Conservation (phyloP, 2,329 filamentous ascomycete genomes). For the Aaosphaeria arxii region DNA sequence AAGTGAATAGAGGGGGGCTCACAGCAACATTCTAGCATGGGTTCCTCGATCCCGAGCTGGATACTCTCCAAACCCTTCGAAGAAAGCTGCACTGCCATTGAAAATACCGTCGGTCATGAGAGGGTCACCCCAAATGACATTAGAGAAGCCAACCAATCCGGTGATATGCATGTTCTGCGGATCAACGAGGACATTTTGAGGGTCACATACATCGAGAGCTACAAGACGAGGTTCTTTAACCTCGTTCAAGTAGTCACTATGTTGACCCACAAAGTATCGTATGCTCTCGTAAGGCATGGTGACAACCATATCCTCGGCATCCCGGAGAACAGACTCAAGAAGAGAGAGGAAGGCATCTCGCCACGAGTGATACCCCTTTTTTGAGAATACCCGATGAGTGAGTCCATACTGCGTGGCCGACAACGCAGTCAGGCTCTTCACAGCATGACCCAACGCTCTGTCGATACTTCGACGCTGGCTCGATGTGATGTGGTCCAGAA, state of each 20-base stretch:
- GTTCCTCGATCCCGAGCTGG: conserved; percentile 29
- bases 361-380: conserved; percentile 51
- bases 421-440: conserved; percentile 45
- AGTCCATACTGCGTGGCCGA: conserved; percentile 50
- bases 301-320: conserved; percentile 58
- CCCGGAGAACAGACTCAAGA: conserved; percentile 53
- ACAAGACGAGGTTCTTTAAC: conserved; percentile 53
- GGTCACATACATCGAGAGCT: conserved; percentile 47
- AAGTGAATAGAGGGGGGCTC: conserved; percentile 13
- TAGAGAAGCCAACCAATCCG: conserved; percentile 53
- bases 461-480: conserved; percentile 38
- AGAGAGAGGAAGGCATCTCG: conserved; percentile 51
- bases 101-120: conserved; percentile 49
- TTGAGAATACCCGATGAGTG: conserved; percentile 45
- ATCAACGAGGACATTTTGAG: conserved; percentile 53
- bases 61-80: conserved; percentile 41
- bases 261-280: conserved; percentile 46
- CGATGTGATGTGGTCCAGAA: conserved; percentile 29
- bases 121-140: conserved; percentile 56
- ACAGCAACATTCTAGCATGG: conserved; percentile 41
- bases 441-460: conserved; percentile 37
- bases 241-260: conserved; percentile 47
- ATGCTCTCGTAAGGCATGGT: conserved; percentile 56
- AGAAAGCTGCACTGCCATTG: conserved; percentile 39
- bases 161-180: conserved; percentile 46